Percentiles rank a stretch among this genome's conserved stretches.
phyloP scores from a whole-genome alignment of 106 monocot genomes.

The Acorus calamus region DNA sequence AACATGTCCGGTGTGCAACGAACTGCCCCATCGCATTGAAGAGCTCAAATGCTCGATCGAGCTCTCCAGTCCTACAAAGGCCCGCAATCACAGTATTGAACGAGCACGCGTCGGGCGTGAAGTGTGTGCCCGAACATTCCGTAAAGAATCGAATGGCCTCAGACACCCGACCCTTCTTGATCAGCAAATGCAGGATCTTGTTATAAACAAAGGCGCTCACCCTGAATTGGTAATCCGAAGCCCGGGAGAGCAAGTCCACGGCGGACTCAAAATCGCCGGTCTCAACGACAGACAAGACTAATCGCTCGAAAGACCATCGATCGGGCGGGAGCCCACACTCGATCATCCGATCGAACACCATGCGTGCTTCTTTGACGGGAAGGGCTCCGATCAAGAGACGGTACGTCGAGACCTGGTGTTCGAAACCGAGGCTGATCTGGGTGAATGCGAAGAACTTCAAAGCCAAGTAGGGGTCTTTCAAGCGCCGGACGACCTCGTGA shows the following conservation, averaged over 20 bases:
- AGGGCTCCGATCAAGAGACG: constrained; percentile 12
- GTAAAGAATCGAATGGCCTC: constrained; percentile 39
- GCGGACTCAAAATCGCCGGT: constrained; percentile 25
- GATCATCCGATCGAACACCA: constrained; percentile 57
- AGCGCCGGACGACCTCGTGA: constrained; percentile 11
- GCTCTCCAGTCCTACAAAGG: constrained; percentile 32
- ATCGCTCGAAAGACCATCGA: constrained; percentile 11
- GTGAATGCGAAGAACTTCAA: constrained; percentile 14
- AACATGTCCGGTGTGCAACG: constrained; percentile 43
- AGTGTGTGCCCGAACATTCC: constrained; percentile 11
- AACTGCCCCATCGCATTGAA: constrained; percentile 38
- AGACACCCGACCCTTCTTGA: constrained; percentile 6
- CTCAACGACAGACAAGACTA: constrained; percentile 15
- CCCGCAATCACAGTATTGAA: constrained; percentile 59
- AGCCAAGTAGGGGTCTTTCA: constrained; percentile 5
- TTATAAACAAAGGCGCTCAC: constrained; percentile 23
- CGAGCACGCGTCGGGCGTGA: constrained; percentile 45
- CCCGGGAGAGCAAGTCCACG: constrained; percentile 23
- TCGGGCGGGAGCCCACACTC: constrained; percentile 6
- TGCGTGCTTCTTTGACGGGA: constrained; percentile 12
- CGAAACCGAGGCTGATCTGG: constrained; percentile 1
- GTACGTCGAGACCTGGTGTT: constrained; percentile 8
- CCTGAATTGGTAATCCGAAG: constrained; percentile 11
- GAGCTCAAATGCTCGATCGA: constrained; percentile 45
- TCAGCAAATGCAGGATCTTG: constrained; percentile 25